Evolutionary conservation across 2,329 filamentous ascomycete species (phyloP).

Genomic region (Pseudocercospora fuligena): DNA sequence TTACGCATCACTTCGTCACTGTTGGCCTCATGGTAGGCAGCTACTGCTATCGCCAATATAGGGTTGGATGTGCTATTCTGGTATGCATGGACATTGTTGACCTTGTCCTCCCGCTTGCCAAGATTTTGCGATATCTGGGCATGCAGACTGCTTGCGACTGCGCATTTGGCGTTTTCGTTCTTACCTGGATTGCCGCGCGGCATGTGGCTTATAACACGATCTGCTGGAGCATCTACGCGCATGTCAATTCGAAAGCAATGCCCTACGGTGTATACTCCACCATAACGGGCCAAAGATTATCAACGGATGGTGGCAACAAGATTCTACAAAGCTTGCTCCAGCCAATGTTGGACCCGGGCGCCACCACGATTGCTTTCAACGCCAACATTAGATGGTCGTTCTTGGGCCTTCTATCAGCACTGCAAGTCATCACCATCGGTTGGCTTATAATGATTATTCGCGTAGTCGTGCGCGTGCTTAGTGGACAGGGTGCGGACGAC

Average conservation of each 20-base stretch:
- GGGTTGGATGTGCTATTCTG: constrained; percentile 85
- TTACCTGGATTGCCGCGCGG: constrained; percentile 81
- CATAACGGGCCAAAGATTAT: constrained; percentile 60
- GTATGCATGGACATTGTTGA: constrained; percentile 95
- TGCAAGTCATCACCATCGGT: constrained; percentile 79
- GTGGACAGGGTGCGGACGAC: constrained; percentile 80
- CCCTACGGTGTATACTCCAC: constrained; percentile 70
- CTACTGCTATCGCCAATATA: constrained; percentile 85
- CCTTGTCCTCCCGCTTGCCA: constrained; percentile 79
- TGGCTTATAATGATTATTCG: constrained; percentile 91
- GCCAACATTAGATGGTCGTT: constrained; percentile 75
- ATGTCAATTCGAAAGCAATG: constrained; percentile 64
- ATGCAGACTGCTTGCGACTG: constrained; percentile 77
- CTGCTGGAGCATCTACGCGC: constrained; percentile 79
- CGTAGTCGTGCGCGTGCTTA: constrained; percentile 79
- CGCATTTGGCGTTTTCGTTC: constrained; percentile 82
- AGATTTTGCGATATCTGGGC: constrained; percentile 89
- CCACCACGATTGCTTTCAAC: constrained; percentile 76
- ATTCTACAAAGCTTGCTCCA: constrained; percentile 67
- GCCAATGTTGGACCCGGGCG: constrained; percentile 72
- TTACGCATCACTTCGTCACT: constrained; percentile 91
- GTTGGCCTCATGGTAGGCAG: constrained; percentile 77
- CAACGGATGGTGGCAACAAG: constrained; percentile 53
- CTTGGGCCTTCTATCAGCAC: constrained; percentile 72
- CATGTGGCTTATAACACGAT: constrained; percentile 80